These are phyloP conservation scores for Lasiosphaeria hispida DNA, from an alignment of 495 filamentous ascomycete genomes.

Conservation along the genomic window DNA sequence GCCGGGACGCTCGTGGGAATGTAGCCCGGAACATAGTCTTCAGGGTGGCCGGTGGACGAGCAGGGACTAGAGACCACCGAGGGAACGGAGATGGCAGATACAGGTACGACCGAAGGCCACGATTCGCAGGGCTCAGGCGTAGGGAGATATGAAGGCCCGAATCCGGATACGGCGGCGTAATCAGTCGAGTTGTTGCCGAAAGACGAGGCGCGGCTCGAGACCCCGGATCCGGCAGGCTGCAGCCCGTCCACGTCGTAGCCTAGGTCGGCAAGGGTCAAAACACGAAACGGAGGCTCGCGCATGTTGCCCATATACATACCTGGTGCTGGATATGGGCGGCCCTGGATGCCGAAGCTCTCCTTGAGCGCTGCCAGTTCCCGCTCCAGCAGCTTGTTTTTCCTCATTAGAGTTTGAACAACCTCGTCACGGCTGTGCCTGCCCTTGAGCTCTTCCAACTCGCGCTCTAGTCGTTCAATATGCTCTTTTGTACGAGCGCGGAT, in stretches of 20 bases:
- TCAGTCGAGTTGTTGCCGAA: slow-evolving; percentile 16
- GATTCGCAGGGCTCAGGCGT: slow-evolving; percentile 35
- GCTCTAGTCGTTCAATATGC: slow-evolving; percentile 75
- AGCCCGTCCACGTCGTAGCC: slow-evolving; percentile 20
- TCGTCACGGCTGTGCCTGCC: slow-evolving; percentile 34
- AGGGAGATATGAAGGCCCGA: slow-evolving; percentile 31
- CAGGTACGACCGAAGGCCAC: slow-evolving; percentile 33
- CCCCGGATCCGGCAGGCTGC: slow-evolving; percentile 8
- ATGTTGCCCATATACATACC: slow-evolving; percentile 18
- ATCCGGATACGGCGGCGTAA: slow-evolving; percentile 16
- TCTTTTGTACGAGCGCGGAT: slow-evolving; percentile 80
- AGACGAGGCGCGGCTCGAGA: slow-evolving; percentile 18
- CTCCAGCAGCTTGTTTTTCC: slow-evolving; percentile 39
- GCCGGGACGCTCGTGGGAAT: slow-evolving; percentile 39
- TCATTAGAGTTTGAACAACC: slow-evolving; percentile 34
- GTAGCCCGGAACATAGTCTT: slow-evolving; percentile 39
- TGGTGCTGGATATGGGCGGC: slow-evolving; percentile 14
- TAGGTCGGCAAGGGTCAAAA: slow-evolving; percentile 13
- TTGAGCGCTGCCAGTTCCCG: slow-evolving; percentile 32
- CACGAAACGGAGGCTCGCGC: slow-evolving; percentile 2
- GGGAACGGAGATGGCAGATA: slow-evolving; percentile 24
- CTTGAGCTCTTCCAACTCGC: slow-evolving; percentile 59
- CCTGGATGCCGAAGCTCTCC: slow-evolving; percentile 29
- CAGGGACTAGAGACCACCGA: slow-evolving; percentile 44
- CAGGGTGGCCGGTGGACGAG: slow-evolving; percentile 36